Conservation (phyloP, 495 filamentous ascomycete genomes). For the Aspergillus ellipticus region DNA sequence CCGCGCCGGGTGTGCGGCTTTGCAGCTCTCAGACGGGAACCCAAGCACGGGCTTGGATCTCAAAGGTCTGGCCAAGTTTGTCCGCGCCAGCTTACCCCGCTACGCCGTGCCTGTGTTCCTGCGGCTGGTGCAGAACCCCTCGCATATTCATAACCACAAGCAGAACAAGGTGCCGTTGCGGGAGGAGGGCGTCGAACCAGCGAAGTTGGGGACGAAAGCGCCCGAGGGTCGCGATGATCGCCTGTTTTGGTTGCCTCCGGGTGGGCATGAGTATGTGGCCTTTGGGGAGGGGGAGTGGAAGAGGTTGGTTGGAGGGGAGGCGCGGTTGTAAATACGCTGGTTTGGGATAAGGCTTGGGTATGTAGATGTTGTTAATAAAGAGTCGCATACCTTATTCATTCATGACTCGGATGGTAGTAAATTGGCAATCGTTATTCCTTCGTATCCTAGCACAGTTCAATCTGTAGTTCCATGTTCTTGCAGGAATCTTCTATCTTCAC, state of each 20-base stretch:
- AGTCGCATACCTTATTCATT: no score
- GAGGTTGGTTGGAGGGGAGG: slow-evolving; percentile 44
- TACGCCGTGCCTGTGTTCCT: slow-evolving; percentile 80
- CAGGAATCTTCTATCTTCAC: no score
- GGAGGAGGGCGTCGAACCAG: slow-evolving; percentile 66
- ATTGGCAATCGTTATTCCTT: no score
- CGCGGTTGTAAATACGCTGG: slow-evolving; percentile 40
- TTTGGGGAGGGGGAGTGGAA: slow-evolving; percentile 60
- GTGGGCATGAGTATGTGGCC: slow-evolving; percentile 51
- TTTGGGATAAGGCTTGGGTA: no score
- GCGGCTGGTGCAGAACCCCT: slow-evolving; percentile 54
- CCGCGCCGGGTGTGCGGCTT: slow-evolving; percentile 65
- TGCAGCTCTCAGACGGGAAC: no score
- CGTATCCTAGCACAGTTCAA: no score
- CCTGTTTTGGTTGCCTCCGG: slow-evolving; percentile 54
- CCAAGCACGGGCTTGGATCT: slow-evolving; percentile 51
- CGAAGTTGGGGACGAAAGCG: slow-evolving; percentile 45
- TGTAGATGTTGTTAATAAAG: no score
- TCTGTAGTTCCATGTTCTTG: no score
- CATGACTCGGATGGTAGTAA: no score
- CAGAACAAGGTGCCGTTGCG: slow-evolving; percentile 74
- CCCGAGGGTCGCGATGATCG: slow-evolving; percentile 40
- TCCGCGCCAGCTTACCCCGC: slow-evolving; percentile 56
- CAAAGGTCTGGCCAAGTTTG: slow-evolving; percentile 47
- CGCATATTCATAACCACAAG: slow-evolving; percentile 78